Conservation (phyloP, 2,329 filamentous ascomycete species). For the Ustilaginoidea virens region DNA sequence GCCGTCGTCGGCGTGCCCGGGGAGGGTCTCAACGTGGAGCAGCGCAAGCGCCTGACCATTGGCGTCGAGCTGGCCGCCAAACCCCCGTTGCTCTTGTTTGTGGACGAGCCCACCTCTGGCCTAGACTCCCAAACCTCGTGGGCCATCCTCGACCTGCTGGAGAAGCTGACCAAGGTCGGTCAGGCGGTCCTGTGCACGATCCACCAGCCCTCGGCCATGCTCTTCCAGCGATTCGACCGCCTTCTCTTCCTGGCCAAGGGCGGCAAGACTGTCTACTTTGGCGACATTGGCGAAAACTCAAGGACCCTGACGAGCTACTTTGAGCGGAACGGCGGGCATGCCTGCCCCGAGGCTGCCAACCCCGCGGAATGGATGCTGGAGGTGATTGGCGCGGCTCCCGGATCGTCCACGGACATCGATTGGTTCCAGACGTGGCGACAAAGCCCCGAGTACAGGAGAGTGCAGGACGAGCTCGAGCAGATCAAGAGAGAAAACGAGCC, state of each 20-base stretch:
- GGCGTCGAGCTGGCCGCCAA: slow-evolving; percentile 93
- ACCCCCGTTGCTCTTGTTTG: slow-evolving; percentile 75
- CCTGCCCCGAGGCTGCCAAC: slow-evolving; percentile 55
- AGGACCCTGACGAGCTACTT: slow-evolving; percentile 58
- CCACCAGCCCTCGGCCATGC: slow-evolving; percentile 88
- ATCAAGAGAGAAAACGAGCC: slow-evolving; percentile 40
- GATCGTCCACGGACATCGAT: slow-evolving; percentile 45
- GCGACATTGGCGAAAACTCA: slow-evolving; percentile 59
- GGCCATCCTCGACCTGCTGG: slow-evolving; percentile 76
- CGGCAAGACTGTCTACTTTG: slow-evolving; percentile 69
- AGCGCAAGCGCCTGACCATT: slow-evolving; percentile 70
- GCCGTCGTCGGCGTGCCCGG: slow-evolving; percentile 83
- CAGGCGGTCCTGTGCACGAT: slow-evolving; percentile 95
- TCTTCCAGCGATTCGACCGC: slow-evolving; percentile 82
- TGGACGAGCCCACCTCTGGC: slow-evolving; percentile 91
- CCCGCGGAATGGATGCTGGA: slow-evolving; percentile 70
- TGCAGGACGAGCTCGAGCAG: slow-evolving; percentile 40
- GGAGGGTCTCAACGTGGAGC: slow-evolving; percentile 63
- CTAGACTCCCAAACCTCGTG: slow-evolving; percentile 87
- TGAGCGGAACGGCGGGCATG: slow-evolving; percentile 50
- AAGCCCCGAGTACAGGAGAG: slow-evolving; percentile 37
- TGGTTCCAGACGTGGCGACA: slow-evolving; percentile 49
- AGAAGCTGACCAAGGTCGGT: slow-evolving; percentile 77
- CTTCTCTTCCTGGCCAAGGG: slow-evolving; percentile 64
- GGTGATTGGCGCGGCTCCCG: slow-evolving; percentile 47